Evolutionary conservation across 2,329 filamentous ascomycete genomes (phyloP).

Genomic region (Penicillium sp.): DNA sequence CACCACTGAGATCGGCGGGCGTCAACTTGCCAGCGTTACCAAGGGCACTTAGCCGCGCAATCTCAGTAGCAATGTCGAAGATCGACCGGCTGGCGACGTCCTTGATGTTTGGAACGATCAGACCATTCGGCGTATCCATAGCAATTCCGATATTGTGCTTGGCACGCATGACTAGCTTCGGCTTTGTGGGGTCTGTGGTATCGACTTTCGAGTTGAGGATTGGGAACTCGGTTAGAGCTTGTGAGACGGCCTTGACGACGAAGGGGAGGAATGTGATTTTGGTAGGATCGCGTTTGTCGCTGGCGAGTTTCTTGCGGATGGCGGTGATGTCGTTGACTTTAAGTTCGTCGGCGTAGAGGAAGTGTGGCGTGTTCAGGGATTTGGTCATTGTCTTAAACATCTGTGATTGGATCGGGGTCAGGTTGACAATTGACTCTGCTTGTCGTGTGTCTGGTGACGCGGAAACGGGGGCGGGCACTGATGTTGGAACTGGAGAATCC

Average conservation of each 20-base stretch:
- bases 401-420: constrained; percentile 78
- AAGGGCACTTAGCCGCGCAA: constrained; percentile 69
- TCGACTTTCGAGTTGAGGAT: constrained; percentile 86
- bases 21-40: constrained; percentile 74
- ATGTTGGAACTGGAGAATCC: constrained; percentile 42
- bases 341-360: constrained; percentile 88
- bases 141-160: constrained; percentile 95
- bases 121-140: constrained; percentile 85
- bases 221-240: constrained; percentile 78
- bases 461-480: constrained; percentile 27
- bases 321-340: constrained; percentile 74
- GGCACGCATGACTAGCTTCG: constrained; percentile 72
- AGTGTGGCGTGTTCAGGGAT: constrained; percentile 88
- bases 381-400: constrained; percentile 99
- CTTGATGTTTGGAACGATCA: constrained; percentile 88
- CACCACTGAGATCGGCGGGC: constrained; percentile 73
- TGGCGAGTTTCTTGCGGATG: constrained; percentile 74
- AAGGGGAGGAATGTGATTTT: constrained; percentile 92
- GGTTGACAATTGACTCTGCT: constrained; percentile 65
- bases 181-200: constrained; percentile 60
- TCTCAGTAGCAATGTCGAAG: constrained; percentile 72
- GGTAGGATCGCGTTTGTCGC: constrained; percentile 48
- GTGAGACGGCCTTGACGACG: constrained; percentile 90
- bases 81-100: constrained; percentile 78
- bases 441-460: constrained; percentile 50